Conservation (phyloP, 1,139 yeast species). For the Diutina scorzettiae region DNA sequence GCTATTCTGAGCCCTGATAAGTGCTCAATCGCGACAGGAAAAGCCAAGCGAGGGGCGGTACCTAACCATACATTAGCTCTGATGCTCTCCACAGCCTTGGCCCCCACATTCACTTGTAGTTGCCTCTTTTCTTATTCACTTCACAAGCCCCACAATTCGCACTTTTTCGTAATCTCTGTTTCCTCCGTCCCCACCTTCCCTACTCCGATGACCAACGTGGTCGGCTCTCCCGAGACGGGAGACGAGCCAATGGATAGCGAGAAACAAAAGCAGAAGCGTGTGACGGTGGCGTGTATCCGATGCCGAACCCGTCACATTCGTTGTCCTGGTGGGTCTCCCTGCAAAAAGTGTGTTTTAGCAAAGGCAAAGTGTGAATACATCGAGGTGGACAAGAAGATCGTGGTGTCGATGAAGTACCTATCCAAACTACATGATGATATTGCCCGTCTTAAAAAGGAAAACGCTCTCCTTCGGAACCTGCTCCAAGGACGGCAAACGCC, state of each 20-base stretch:
- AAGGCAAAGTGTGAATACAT: constrained; percentile 59
- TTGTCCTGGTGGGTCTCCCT: constrained; percentile 76
- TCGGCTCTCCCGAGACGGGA: constrained; percentile 4
- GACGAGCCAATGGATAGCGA: constrained; percentile 4
- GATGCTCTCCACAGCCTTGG: too few species aligned
- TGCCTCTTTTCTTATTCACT: too few species aligned
- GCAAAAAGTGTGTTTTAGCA: constrained; percentile 51
- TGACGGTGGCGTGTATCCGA: constrained; percentile 39
- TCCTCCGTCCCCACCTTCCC: not conserved
- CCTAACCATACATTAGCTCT: too few species aligned
- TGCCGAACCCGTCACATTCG: constrained; percentile 68
- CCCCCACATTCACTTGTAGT: too few species aligned
- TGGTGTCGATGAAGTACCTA: constrained; percentile 64
- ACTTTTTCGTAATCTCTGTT: not conserved
- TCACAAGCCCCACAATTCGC: too few species aligned
- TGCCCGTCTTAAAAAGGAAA: constrained; percentile 37
- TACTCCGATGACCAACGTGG: constrained; percentile 3
- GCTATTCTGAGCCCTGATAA: too few species aligned
- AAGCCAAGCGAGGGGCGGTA: too few species aligned
- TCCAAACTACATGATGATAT: constrained; percentile 60
- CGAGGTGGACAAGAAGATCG: constrained; percentile 69
- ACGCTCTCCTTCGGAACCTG: constrained; percentile 40
- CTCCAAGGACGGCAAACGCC: constrained; percentile 21
- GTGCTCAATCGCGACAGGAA: too few species aligned
- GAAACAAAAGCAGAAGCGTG: not conserved